phyloP scores from a whole-genome alignment of 2,329 filamentous ascomycete species.

The Stemphylium vesicarium region DNA sequence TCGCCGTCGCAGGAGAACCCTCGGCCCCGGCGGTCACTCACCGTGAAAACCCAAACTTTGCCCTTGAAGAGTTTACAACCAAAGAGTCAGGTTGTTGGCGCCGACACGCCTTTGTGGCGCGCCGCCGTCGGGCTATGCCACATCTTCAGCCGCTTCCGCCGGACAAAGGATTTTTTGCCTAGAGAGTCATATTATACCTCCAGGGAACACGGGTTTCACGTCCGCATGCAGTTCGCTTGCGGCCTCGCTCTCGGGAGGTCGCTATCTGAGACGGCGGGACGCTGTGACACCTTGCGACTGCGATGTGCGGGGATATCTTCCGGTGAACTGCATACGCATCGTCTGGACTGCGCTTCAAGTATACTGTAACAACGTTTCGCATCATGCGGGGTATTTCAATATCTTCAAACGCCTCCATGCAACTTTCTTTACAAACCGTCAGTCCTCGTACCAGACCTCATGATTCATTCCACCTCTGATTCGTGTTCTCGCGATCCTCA shows the following conservation, averaged over 20 bases:
- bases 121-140: constrained; percentile 7
- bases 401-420: constrained; percentile 2
- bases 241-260: constrained; percentile 8
- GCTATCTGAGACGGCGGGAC: constrained; percentile 15
- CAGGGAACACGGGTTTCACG: constrained; percentile 13
- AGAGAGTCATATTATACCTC: constrained; percentile 12
- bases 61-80: constrained; percentile 4
- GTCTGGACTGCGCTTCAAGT: background rate
- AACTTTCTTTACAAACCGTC: background rate
- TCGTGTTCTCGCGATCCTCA: background rate
- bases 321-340: constrained; percentile 5
- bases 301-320: constrained; percentile 10
- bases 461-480: background rate
- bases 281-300: constrained; percentile 11
- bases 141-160: constrained; percentile 12
- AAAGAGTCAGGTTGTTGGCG: background rate
- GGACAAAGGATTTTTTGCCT: constrained; percentile 4
- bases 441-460: background rate
- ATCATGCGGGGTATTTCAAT: constrained; percentile 3
- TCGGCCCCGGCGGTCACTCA: constrained; percentile 11
- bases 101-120: background rate
- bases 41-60: constrained; percentile 4
- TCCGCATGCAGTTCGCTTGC: constrained; percentile 10
- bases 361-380: constrained; percentile 4
- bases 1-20: constrained; percentile 3